A percentile compares a stretch with the other conserved stretches of the same genome.
Conservation (phyloP, 2,329 filamentous ascomycete species). For the Colletotrichum sp. region DNA sequence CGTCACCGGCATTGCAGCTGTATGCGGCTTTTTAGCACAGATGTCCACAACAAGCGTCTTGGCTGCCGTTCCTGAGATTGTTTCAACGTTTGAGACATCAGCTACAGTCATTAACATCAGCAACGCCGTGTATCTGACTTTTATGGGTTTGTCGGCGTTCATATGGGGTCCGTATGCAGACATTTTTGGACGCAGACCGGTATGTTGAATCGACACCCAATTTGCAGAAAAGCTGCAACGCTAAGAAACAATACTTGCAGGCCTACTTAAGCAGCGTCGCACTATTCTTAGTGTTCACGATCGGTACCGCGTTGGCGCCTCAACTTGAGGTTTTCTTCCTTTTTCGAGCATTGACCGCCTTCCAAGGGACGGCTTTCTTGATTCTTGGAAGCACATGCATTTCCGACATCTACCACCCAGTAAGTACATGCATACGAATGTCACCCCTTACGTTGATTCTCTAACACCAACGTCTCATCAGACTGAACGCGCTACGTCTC, state of each 20-base stretch:
- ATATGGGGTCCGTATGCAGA: conserved; percentile 77
- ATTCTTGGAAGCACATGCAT: conserved; percentile 75
- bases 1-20: conserved; percentile 26
- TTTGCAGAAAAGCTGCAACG: too few species aligned
- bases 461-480: background rate
- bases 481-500: conserved; percentile 72
- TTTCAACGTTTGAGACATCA: conserved; percentile 65
- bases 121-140: conserved; percentile 75
- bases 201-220: conserved; percentile 27
- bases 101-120: conserved; percentile 74
- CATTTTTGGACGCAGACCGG: conserved; percentile 63
- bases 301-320: conserved; percentile 74
- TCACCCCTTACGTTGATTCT: background rate
- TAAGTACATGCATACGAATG: conserved; percentile 30
- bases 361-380: conserved; percentile 77
- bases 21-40: conserved; percentile 71
- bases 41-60: conserved; percentile 76
- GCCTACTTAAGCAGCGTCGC: conserved; percentile 63
- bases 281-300: conserved; percentile 70
- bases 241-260: conserved; percentile 32
- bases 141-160: conserved; percentile 74
- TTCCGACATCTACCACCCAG: conserved; percentile 34
- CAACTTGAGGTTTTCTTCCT: conserved; percentile 75
- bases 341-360: conserved; percentile 76
- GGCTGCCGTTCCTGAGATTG: conserved; percentile 76